Evolutionary conservation across 352 stramenopile genomes (phyloP).

Genomic region (Saprolegnia diclina): DNA sequence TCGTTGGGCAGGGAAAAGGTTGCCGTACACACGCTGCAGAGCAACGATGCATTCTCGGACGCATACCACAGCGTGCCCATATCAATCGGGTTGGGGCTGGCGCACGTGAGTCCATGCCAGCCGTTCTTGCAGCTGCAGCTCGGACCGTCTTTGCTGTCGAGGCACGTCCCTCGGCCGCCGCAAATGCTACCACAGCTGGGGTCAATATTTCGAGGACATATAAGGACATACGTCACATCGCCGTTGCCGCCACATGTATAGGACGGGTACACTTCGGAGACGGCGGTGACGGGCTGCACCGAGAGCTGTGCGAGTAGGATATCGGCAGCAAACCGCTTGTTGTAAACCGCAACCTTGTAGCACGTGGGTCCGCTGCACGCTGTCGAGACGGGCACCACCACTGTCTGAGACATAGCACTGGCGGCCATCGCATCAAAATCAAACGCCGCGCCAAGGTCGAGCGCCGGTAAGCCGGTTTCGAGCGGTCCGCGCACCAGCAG

Average conservation of each 20-base stretch:
- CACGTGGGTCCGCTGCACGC: conserved; percentile 42
- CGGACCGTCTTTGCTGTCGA: conserved; percentile 20
- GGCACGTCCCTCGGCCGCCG: neutral
- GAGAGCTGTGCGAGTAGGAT: conserved; percentile 42
- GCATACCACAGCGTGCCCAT: conserved; percentile 52
- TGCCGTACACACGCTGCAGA: conserved; percentile 45
- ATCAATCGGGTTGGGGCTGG: conserved; percentile 51
- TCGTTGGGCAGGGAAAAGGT: conserved; percentile 44
- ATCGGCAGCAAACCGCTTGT: conserved; percentile 48
- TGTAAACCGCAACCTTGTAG: conserved; percentile 69
- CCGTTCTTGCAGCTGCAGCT: conserved; percentile 52
- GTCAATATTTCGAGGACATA: neutral
- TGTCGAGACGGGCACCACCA: conserved; percentile 42
- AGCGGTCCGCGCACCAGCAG: conserved; percentile 46
- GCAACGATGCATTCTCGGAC: conserved; percentile 41
- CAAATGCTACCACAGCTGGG: neutral
- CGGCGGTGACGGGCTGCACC: conserved; percentile 36
- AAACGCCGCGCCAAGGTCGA: conserved; percentile 40
- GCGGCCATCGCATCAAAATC: conserved; percentile 43
- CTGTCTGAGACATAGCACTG: conserved; percentile 31
- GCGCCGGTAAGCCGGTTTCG: conserved; percentile 48
- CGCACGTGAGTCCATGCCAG: conserved; percentile 57
- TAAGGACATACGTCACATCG: conserved; percentile 46
- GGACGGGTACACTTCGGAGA: conserved; percentile 27
- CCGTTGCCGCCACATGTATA: conserved; percentile 38